phyloP scores from a whole-genome alignment of 2,329 filamentous ascomycete genomes.

The Capronia americana region DNA sequence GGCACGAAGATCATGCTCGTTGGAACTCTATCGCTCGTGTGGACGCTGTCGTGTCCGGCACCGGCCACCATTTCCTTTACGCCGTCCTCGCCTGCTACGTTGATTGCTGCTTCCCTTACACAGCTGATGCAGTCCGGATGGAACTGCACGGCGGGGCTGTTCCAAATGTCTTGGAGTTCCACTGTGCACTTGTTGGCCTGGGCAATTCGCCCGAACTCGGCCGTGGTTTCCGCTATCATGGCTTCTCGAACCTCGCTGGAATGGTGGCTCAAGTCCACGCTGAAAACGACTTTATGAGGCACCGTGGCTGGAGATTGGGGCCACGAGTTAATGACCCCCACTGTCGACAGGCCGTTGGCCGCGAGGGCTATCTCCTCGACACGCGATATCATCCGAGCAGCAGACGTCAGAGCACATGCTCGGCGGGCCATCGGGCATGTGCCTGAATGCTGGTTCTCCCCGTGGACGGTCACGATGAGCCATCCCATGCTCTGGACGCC shows the following conservation, averaged over 20 bases:
- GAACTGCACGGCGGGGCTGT: slow-evolving; percentile 62
- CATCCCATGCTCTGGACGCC: slow-evolving; percentile 78
- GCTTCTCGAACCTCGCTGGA: slow-evolving; percentile 28
- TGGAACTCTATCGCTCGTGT: slow-evolving; percentile 65
- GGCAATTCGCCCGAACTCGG: slow-evolving; percentile 19
- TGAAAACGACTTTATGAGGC: slow-evolving; percentile 29
- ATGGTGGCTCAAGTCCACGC: slow-evolving; percentile 36
- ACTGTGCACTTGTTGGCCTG: slow-evolving; percentile 19
- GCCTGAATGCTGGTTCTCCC: slow-evolving; percentile 74
- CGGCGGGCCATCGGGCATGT: slow-evolving; percentile 72
- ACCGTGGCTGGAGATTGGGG: slow-evolving; percentile 71
- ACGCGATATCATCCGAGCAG: slow-evolving; percentile 54
- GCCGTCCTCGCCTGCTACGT: slow-evolving; percentile 50
- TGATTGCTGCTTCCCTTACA: slow-evolving; percentile 65
- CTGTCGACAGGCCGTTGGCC: slow-evolving; percentile 65
- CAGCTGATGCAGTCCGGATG: slow-evolving; percentile 70
- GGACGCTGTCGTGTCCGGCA: slow-evolving; percentile 71
- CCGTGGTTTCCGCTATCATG: slow-evolving; percentile 26
- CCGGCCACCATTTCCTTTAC: slow-evolving; percentile 64
- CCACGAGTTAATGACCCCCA: slow-evolving; percentile 70
- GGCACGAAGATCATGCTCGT: slow-evolving; percentile 73
- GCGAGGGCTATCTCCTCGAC: slow-evolving; percentile 20
- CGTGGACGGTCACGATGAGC: slow-evolving; percentile 70
- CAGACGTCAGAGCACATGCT: slow-evolving; percentile 71
- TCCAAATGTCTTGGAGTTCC: slow-evolving; percentile 26